A percentile compares a stretch with the other conserved stretches of the same genome.
Conservation (phyloP, 768 basidiomycete genomes). For the Dacryopinax primogenitus region DNA sequence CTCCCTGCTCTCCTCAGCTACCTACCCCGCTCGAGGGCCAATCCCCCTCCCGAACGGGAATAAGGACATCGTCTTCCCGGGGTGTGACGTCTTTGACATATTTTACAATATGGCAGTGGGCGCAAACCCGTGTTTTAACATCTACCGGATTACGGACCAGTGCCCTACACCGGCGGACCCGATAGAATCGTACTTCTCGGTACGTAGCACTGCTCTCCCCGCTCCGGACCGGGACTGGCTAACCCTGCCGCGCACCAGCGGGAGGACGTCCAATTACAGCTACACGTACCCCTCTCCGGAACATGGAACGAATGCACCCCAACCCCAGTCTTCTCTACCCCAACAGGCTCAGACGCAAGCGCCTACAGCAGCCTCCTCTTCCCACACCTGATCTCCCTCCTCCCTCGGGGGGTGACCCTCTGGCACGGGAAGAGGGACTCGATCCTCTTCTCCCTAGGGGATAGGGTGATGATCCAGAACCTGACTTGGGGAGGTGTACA, state of each 20-base stretch:
- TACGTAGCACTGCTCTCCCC: neutral
- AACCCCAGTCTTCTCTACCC: neutral
- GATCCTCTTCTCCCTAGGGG: conserved; percentile 8
- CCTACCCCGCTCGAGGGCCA: conserved; percentile 10
- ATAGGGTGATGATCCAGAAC: conserved; percentile 11
- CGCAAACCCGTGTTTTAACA: conserved; percentile 1
- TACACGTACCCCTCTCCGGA: conserved; percentile 10
- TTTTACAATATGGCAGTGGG: neutral
- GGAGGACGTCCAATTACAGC: conserved; percentile 8
- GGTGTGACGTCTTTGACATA: conserved; percentile 11
- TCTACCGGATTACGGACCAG: conserved; percentile 12
- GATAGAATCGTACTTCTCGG: conserved; percentile 12
- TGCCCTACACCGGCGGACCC: conserved; percentile 13
- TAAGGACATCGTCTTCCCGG: neutral
- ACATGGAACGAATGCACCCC: conserved; percentile 9
- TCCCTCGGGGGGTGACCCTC: conserved; percentile 14
- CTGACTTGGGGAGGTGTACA: conserved; percentile 10
- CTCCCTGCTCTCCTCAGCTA: conserved; percentile 1
- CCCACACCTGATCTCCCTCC: conserved; percentile 8
- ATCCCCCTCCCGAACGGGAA: conserved; percentile 10
- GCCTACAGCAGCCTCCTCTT: conserved; percentile 10
- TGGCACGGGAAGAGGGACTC: conserved; percentile 13
- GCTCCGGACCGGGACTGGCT: neutral
- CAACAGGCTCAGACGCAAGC: neutral
- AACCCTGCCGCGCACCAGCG: neutral